Evolutionary conservation across 768 basidiomycete species (phyloP).

Genomic region (Epithele typhae): DNA sequence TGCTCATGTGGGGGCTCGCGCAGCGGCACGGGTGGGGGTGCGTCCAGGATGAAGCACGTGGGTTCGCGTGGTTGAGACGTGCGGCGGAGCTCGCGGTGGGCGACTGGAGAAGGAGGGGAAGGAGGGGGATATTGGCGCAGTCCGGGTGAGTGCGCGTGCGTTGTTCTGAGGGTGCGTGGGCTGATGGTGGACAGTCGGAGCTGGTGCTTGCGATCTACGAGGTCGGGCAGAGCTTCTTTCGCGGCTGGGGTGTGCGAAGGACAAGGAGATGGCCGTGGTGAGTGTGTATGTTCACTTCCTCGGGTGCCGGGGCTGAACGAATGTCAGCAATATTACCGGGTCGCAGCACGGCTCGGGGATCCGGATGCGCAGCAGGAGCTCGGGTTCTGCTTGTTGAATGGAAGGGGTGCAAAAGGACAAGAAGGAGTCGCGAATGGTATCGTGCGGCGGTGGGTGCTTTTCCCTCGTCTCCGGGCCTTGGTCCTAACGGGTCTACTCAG

Average conservation of each 20-base stretch:
- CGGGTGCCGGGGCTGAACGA: not conserved
- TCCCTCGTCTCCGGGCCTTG: not conserved
- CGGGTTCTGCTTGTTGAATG: constrained; percentile 81
- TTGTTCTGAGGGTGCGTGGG: not conserved
- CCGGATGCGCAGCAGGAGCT: constrained; percentile 84
- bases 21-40: constrained; percentile 89
- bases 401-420: constrained; percentile 89
- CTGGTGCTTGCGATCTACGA: constrained; percentile 88
- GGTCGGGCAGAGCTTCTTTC: constrained; percentile 89
- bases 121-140: constrained; percentile 49
- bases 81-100: constrained; percentile 80
- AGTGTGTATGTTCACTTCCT: constrained; percentile 25
- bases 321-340: constrained; percentile 78
- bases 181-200: constrained; percentile 47
- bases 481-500: too few relatives aligned
- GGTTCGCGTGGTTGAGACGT: constrained; percentile 77
- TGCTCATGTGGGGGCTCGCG: constrained; percentile 89
- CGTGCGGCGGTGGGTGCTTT: constrained; percentile 62
- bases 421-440: constrained; percentile 90
- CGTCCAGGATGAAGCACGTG: constrained; percentile 69
- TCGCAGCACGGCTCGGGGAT: constrained; percentile 83
- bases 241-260: constrained; percentile 88
- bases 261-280: constrained; percentile 87
- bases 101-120: constrained; percentile 68
- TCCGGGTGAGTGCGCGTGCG: constrained; percentile 37